Base-by-base conservation (phyloP, 1,139 yeast species). In the Nadsonia starkeyi-henricii region DNA sequence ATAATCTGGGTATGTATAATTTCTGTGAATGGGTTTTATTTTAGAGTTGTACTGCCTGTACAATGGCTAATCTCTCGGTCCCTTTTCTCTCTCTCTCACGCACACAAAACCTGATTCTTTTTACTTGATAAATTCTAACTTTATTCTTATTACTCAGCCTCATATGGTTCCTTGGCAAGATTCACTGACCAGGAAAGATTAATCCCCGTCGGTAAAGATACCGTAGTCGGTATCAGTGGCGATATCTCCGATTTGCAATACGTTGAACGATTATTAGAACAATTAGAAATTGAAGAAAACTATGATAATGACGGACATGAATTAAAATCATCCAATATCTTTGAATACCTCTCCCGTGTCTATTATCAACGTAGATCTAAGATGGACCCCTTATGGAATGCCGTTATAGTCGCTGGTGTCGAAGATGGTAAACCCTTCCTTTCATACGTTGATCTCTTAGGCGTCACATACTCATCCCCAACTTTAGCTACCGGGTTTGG, bases 401-500 rank as follows among this genome's bases (percentile, higher is more conserved):
- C 97, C 0, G 71, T 85, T 42, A 72, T 93, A 51, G 96, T 91
- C 47, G 96, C 89, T 9, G 99, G 97, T 3, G 75, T 82, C 58
- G 83, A 81, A 62, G 81, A 77, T 42, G 76, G 76, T 43, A 70
- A 72, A 58, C 69, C 70, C 48, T 85, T 84, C 59, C 72, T 91
- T 60, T 80, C 81, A 56, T 89, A 85, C 62, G 95, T 88, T 45
- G 96, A 93, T 64, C 72, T 93, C 54, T 74, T 88, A 51, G 99
- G 99, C 45, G 96, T 89, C 20, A 77, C 95, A 0, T 93, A 85
- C 65, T 76, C 85, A 8, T 75, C 97, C 0, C 94, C 96, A 36
- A 75, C 95, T 2, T 70, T 93, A 53, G 96, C 97, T 46, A 89
- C 98, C 1, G 99, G 99, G 1, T 91, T 89, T 65, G 99, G 98